Conservation (phyloP, 345 rosid genomes). For the Nephelium lappaceum region DNA sequence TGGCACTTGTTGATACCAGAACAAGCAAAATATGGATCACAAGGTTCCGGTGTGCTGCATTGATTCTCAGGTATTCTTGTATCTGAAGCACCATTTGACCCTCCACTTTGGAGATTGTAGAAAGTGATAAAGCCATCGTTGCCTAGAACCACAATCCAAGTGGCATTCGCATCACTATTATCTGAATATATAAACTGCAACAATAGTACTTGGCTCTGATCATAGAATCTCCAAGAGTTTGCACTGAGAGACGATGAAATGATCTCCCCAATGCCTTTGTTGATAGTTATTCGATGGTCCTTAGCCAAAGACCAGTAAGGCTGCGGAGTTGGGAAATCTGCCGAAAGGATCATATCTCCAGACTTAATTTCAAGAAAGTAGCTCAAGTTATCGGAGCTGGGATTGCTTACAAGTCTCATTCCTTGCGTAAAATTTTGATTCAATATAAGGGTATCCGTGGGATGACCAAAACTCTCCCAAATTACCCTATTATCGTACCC, state of each 20-base stretch:
- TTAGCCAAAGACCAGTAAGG: conserved; percentile 78
- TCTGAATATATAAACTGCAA: conserved; percentile 58
- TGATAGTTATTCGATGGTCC: conserved; percentile 42
- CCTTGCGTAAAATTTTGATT: conserved; percentile 65
- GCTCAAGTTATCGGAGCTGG: conserved; percentile 54
- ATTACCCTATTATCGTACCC: conserved; percentile 40
- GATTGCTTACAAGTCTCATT: conserved; percentile 68
- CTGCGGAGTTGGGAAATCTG: conserved; percentile 59
- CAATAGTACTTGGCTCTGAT: conserved; percentile 43
- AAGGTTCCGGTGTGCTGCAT: conserved; percentile 73
- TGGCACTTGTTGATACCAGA: conserved; percentile 51
- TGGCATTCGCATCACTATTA: conserved; percentile 42
- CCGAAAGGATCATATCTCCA: conserved; percentile 74
- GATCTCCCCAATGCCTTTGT: conserved; percentile 49
- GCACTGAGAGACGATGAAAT: conserved; percentile 46
- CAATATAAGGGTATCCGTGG: conserved; percentile 67
- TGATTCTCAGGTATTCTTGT: conserved; percentile 65
- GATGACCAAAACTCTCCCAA: conserved; percentile 95
- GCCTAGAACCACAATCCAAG: conserved; percentile 79
- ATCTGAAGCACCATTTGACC: conserved; percentile 31
- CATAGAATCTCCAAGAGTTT: conserved; percentile 87
- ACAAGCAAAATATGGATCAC: conserved; percentile 62
- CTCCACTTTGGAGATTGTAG: conserved; percentile 41
- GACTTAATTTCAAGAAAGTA: conserved; percentile 76
- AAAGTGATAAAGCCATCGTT: conserved; percentile 67